Percentiles rank a stretch among this genome's conserved stretches.
phyloP scores from a whole-genome alignment of 2,329 filamentous ascomycete genomes.

The Claviceps sp. region DNA sequence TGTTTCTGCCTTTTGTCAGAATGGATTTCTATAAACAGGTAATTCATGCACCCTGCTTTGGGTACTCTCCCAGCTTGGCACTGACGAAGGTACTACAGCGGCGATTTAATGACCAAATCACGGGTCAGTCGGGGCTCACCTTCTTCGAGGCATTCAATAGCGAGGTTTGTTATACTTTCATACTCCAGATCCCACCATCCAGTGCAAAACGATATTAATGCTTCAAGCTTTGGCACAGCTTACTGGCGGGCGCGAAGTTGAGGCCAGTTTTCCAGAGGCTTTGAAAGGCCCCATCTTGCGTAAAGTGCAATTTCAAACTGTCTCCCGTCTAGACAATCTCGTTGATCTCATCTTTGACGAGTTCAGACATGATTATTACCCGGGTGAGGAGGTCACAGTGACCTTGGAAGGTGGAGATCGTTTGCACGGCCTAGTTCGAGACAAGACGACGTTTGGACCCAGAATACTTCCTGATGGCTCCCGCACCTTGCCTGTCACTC shows the following conservation, averaged over 20 bases:
- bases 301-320: constrained; percentile 80
- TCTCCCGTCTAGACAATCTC: constrained; percentile 75
- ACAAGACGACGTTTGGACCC: constrained; percentile 67
- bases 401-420: constrained; percentile 55
- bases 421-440: constrained; percentile 61
- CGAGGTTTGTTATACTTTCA: constrained; percentile 46
- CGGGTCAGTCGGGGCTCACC: constrained; percentile 76
- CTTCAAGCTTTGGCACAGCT: constrained; percentile 31
- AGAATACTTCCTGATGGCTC: constrained; percentile 51
- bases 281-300: constrained; percentile 83
- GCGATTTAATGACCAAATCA: constrained; percentile 91
- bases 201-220: not conserved
- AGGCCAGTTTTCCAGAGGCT: constrained; percentile 80
- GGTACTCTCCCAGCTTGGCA: too few species aligned
- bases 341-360: constrained; percentile 58
- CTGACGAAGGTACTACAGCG: constrained; percentile 34
- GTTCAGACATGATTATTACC: constrained; percentile 84
- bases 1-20: constrained; percentile 27
- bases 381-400: constrained; percentile 71
- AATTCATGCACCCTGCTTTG: not conserved
- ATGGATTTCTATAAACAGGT: constrained; percentile 93
- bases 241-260: constrained; percentile 74
- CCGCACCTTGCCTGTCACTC: constrained; percentile 55
- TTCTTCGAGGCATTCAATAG: constrained; percentile 89
- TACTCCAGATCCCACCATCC: not conserved